Percentiles rank a stretch among this genome's conserved stretches.
phyloP scores from a whole-genome alignment of 768 basidiomycete genomes.

The Lactarius vividus region DNA sequence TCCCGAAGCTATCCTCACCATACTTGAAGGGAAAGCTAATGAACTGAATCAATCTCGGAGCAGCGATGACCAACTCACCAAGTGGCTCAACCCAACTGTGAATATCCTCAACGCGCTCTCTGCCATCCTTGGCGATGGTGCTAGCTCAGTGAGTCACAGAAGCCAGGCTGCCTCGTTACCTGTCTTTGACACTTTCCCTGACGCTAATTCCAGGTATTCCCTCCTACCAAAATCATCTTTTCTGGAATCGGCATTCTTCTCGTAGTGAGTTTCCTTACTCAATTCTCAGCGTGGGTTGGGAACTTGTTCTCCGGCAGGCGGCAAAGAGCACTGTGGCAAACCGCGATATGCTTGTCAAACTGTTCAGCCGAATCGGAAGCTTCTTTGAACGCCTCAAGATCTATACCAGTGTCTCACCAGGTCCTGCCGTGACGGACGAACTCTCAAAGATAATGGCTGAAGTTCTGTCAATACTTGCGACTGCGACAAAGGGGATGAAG shows the following conservation, averaged over 20 bases:
- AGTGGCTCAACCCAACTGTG: too few species aligned
- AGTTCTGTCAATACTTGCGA: not conserved
- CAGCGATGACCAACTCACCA: too few species aligned
- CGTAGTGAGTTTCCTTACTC: not conserved
- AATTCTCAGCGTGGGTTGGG: not conserved
- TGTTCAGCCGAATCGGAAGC: not conserved
- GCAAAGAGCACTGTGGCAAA: not conserved
- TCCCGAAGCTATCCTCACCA: too few species aligned
- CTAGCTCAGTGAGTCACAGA: too few species aligned
- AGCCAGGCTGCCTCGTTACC: too few species aligned
- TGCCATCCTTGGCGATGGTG: too few species aligned
- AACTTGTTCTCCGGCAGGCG: not conserved
- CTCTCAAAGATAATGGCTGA: not conserved
- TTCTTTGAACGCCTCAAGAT: not conserved
- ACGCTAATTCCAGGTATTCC: too few species aligned
- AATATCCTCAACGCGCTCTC: too few species aligned
- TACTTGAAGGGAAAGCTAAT: too few species aligned
- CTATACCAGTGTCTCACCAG: not conserved
- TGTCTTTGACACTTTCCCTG: too few species aligned
- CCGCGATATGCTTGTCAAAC: not conserved
- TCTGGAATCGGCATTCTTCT: not conserved
- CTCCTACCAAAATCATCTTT: not conserved
- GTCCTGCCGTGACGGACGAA: not conserved
- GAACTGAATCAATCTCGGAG: too few species aligned
- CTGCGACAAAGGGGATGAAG: not conserved